Evolutionary conservation across 805 yeast genomes (phyloP).

Genomic region (Pichia sporocuriosa): DNA sequence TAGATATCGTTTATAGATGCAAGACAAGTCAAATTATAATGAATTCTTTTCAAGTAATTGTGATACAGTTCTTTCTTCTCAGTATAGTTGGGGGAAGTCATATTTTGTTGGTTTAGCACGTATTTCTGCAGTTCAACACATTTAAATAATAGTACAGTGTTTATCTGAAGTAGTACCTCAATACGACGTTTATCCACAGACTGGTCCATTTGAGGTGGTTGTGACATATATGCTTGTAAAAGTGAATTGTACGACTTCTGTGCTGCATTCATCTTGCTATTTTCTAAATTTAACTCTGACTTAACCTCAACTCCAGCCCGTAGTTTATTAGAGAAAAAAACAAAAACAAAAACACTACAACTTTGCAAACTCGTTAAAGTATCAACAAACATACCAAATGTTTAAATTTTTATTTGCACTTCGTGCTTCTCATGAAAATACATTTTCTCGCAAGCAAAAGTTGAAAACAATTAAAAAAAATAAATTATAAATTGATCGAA

Average conservation of each 20-base stretch:
- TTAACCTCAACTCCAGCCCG: not conserved
- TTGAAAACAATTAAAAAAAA: not conserved
- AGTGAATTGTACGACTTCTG: conserved; percentile 17
- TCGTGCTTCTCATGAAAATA: no score
- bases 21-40: conserved; percentile 30
- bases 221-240: conserved; percentile 24
- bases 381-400: not conserved
- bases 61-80: conserved; percentile 28
- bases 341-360: not conserved
- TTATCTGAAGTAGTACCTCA: conserved; percentile 30
- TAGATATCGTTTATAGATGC: conserved; percentile 34
- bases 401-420: not conserved
- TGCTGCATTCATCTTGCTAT: conserved; percentile 3
- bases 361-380: not conserved
- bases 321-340: not conserved
- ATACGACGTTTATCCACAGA: conserved; percentile 31
- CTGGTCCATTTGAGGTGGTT: conserved; percentile 24
- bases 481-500: conserved; percentile 57
- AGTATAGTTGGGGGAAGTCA: conserved; percentile 18
- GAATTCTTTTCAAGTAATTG: conserved; percentile 31
- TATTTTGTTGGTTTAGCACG: conserved; percentile 20
- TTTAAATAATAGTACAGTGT: conserved; percentile 28
- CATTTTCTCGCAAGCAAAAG: not conserved
- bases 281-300: not conserved
- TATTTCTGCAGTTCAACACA: conserved; percentile 27